These are phyloP conservation scores for Rhodotorula sp. DNA, from an alignment of 1,284 basidiomycete species.

Conservation along the genomic window DNA sequence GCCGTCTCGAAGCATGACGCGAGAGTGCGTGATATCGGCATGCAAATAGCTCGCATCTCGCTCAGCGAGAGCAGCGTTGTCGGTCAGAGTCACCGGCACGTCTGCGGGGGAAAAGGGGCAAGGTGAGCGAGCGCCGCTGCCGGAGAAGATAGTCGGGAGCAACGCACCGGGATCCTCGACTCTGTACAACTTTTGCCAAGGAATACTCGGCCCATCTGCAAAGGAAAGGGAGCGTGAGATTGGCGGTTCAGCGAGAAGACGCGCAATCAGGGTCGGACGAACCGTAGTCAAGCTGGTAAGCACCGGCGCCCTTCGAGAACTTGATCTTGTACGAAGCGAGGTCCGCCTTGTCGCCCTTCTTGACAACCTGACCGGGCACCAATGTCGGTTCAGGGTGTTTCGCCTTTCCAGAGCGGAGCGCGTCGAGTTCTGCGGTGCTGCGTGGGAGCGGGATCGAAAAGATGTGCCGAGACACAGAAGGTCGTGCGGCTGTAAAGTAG, in stretches of 20 bases:
- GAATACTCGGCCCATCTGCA: slow-evolving; percentile 74
- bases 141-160: slow-evolving; percentile 23
- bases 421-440: slow-evolving; percentile 40
- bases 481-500: slow-evolving; percentile 84
- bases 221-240: too few relatives aligned
- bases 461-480: slow-evolving; percentile 77
- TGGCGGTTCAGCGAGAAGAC: too few relatives aligned
- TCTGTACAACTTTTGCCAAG: slow-evolving; percentile 79
- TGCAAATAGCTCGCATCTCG: slow-evolving; percentile 70
- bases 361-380: slow-evolving; percentile 61
- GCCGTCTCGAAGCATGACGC: neutral
- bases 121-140: neutral
- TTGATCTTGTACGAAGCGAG: slow-evolving; percentile 6
- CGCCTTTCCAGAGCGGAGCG: slow-evolving; percentile 23
- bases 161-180: slow-evolving; percentile 61
- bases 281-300: slow-evolving; percentile 68
- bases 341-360: neutral
- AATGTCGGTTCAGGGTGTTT: slow-evolving; percentile 55
- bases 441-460: slow-evolving; percentile 69
- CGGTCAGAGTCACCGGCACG: slow-evolving; percentile 65
- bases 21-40: slow-evolving; percentile 64
- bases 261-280: neutral
- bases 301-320: slow-evolving; percentile 81
- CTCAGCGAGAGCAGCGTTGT: slow-evolving; percentile 69
- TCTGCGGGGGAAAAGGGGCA: slow-evolving; percentile 49